Conservation (phyloP, 768 basidiomycete genomes). For the Auricularia auricula-judae region DNA sequence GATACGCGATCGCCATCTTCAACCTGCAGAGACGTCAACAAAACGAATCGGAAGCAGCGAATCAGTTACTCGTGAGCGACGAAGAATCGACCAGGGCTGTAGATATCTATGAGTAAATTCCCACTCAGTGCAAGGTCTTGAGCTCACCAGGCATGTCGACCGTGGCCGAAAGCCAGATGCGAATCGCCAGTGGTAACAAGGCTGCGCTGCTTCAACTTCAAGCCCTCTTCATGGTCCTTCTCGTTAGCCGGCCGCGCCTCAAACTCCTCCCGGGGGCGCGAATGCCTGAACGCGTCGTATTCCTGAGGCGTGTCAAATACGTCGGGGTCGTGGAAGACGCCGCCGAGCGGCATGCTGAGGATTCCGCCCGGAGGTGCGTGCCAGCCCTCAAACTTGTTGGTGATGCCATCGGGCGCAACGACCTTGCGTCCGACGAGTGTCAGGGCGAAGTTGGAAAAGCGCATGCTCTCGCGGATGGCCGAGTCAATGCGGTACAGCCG, state of each 20-base stretch:
- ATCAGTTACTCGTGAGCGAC: background rate
- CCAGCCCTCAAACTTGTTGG: background rate
- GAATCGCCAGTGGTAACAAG: background rate
- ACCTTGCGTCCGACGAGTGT: background rate
- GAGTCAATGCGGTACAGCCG: background rate
- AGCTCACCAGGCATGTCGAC: background rate
- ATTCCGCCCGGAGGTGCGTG: background rate
- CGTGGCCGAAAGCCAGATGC: background rate
- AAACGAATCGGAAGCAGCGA: background rate
- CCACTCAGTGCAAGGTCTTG: background rate
- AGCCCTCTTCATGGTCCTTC: background rate
- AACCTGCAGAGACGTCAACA: background rate
- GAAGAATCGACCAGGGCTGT: background rate
- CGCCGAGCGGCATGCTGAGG: background rate
- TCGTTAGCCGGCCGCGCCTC: background rate
- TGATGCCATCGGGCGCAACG: background rate
- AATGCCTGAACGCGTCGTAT: background rate
- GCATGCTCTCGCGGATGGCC: background rate
- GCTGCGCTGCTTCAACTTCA: background rate
- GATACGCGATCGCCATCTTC: background rate
- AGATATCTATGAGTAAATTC: background rate
- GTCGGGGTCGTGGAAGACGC: background rate
- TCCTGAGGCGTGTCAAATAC: background rate
- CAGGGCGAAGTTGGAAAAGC: background rate
- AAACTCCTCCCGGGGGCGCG: background rate